Evolutionary conservation across 2,329 filamentous ascomycete genomes (phyloP).

Genomic region (Endoconidiophora polonica): DNA sequence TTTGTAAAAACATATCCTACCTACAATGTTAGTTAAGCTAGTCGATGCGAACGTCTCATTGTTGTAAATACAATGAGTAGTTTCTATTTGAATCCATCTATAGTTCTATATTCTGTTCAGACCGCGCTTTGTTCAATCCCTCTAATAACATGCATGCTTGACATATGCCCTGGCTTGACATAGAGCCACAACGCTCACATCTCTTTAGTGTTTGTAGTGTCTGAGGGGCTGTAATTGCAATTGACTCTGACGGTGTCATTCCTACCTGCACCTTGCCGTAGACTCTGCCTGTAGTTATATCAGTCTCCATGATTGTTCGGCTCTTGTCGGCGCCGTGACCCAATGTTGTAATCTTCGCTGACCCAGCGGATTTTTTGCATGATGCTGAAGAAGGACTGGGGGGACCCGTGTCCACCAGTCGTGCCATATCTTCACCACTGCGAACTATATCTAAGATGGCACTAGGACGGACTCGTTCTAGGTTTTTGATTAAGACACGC

Average conservation of each 20-base stretch:
- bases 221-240: not conserved
- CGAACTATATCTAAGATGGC: constrained; percentile 89
- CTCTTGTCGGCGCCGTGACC: not conserved
- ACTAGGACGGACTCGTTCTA: constrained; percentile 83
- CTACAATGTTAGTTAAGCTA: too few species aligned
- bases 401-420: constrained; percentile 36
- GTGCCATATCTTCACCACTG: constrained; percentile 92
- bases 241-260: not conserved
- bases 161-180: constrained; percentile 85
- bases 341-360: constrained; percentile 12
- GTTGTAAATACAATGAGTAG: too few species aligned
- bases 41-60: too few species aligned
- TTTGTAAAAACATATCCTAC: too few species aligned
- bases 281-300: not conserved
- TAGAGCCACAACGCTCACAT: constrained; percentile 80
- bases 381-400: not conserved
- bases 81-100: too few species aligned
- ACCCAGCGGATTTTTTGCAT: not conserved
- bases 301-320: not conserved
- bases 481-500: constrained; percentile 78
- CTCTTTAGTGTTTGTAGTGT: constrained; percentile 61
- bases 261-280: not conserved
- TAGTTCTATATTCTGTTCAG: not conserved
- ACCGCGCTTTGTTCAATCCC: constrained; percentile 65
- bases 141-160: constrained; percentile 87